Percentiles rank a stretch among this genome's conserved stretches.
Evolutionary conservation across 1,139 yeast genomes (phyloP).

Genomic region (Yamadazyma pseudoaaseri): DNA sequence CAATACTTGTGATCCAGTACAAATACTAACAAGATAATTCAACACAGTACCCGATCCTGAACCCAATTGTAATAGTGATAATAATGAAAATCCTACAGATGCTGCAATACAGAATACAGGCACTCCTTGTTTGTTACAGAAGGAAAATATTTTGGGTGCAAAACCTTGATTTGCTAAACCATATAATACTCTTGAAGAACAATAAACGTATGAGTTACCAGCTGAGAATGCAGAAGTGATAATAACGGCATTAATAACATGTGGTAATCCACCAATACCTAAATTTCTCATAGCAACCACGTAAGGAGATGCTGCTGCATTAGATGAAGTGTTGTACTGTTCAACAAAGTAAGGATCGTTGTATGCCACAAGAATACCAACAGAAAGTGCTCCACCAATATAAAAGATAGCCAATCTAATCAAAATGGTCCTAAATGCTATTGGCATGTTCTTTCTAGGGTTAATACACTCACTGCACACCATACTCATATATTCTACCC

Average conservation of each 20-base stretch:
- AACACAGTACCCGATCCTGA: constrained; percentile 71
- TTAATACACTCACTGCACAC: constrained; percentile 75
- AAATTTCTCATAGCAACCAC: constrained; percentile 43
- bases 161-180: constrained; percentile 36
- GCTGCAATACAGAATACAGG: constrained; percentile 51
- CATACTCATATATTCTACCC: constrained; percentile 81
- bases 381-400: constrained; percentile 47
- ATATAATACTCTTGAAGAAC: constrained; percentile 38
- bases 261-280: constrained; percentile 34
- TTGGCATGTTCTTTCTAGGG: constrained; percentile 71
- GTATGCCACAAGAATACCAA: constrained; percentile 37
- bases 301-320: constrained; percentile 40
- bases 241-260: constrained; percentile 33
- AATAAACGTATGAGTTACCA: constrained; percentile 40
- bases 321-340: constrained; percentile 18
- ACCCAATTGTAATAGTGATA: constrained; percentile 48
- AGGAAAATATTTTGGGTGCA: constrained; percentile 32
- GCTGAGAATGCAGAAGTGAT: constrained; percentile 36
- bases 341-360: constrained; percentile 32
- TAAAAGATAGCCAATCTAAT: constrained; percentile 67
- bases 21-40: constrained; percentile 70
- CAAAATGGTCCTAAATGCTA: constrained; percentile 74
- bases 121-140: constrained; percentile 24
- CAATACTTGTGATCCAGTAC: constrained; percentile 75
- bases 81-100: constrained; percentile 60